These are phyloP conservation scores for Candida tallmaniae DNA, from an alignment of 805 yeast species.

Conservation along the genomic window DNA sequence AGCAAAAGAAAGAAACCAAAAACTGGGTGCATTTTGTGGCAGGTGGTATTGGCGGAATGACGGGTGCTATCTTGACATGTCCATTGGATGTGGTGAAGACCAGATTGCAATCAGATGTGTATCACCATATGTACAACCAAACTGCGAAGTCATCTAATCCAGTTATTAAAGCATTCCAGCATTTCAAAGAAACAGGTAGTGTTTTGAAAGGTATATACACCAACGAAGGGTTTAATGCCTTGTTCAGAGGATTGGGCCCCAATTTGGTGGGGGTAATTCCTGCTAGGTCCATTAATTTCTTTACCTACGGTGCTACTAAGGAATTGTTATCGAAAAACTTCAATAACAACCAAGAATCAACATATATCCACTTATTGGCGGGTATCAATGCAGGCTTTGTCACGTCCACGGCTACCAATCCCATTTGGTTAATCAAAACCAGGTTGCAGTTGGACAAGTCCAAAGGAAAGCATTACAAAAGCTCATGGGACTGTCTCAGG, in stretches of 20 bases:
- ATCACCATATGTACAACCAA: constrained; percentile 50
- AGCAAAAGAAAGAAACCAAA: constrained; percentile 16
- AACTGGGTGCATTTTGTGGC: constrained; percentile 81
- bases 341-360: constrained; percentile 71
- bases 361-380: constrained; percentile 80
- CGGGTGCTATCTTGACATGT: constrained; percentile 90
- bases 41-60: constrained; percentile 95
- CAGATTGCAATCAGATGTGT: constrained; percentile 86
- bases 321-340: constrained; percentile 62
- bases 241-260: constrained; percentile 95
- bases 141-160: constrained; percentile 37
- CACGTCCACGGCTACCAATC: constrained; percentile 95
- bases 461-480: constrained; percentile 61
- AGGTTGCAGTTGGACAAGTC: constrained; percentile 87
- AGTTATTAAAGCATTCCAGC: constrained; percentile 51
- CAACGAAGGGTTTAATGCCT: constrained; percentile 78
- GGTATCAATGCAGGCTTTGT: constrained; percentile 92
- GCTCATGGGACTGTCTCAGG: constrained; percentile 78
- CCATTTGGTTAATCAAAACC: constrained; percentile 96
- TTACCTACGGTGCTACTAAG: constrained; percentile 93
- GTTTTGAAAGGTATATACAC: constrained; percentile 66
- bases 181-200: constrained; percentile 76
- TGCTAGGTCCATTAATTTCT: constrained; percentile 93
- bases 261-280: constrained; percentile 97
- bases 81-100: constrained; percentile 97